Percentiles rank a stretch among this genome's conserved stretches.
Conservation (phyloP, 176 grass and related monocot genomes). For the Paspalum vaginatum region DNA sequence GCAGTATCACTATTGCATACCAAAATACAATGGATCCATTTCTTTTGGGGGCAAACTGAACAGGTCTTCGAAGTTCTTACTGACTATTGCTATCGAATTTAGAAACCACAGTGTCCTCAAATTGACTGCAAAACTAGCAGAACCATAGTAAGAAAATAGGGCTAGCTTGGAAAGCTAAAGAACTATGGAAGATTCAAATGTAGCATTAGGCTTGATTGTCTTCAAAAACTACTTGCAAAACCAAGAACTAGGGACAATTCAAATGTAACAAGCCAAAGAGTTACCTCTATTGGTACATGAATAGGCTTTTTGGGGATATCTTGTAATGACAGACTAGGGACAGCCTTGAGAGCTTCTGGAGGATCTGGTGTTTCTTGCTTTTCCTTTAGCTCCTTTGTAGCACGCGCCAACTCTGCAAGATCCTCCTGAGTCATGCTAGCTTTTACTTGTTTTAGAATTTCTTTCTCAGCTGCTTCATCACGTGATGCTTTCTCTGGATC, state of each 20-base stretch:
- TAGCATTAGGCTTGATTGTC: too few species aligned
- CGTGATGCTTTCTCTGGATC: conserved; percentile 88
- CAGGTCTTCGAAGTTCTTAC: too few species aligned
- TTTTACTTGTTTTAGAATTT: conserved; percentile 79
- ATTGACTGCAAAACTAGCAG: too few species aligned
- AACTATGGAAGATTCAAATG: too few species aligned
- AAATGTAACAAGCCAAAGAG: conserved; percentile 20
- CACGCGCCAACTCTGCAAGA: conserved; percentile 85
- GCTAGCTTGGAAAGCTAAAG: too few species aligned
- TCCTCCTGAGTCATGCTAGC: conserved; percentile 86
- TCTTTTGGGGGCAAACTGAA: too few species aligned
- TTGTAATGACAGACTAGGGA: conserved; percentile 79
- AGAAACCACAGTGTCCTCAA: too few species aligned
- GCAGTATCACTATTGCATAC: too few species aligned
- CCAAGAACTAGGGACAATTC: neutral
- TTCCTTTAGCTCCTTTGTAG: conserved; percentile 82
- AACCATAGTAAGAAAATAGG: too few species aligned
- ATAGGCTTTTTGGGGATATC: conserved; percentile 92
- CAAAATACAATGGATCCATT: too few species aligned
- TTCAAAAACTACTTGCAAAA: conserved; percentile 23
- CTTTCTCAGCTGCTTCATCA: conserved; percentile 85
- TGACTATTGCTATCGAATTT: too few species aligned
- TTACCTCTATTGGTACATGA: conserved; percentile 87
- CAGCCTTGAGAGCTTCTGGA: conserved; percentile 92
- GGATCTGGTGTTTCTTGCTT: conserved; percentile 99